Base-by-base conservation (phyloP, 2,329 filamentous ascomycete species). In the Ceratocystis smalleyi region DNA sequence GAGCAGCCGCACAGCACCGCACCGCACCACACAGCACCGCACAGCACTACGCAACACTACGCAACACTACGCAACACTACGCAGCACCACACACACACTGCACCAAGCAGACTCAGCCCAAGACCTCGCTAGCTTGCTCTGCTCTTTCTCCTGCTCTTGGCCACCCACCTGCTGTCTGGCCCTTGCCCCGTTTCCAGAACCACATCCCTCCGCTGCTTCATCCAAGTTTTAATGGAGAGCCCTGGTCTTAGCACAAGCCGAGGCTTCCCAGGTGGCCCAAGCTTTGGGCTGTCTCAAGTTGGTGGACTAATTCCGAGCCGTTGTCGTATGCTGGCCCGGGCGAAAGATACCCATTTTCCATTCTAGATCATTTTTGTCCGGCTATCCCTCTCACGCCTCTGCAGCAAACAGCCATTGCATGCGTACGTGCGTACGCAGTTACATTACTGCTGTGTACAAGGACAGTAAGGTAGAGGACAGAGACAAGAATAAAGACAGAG, bases 271-370 rank as follows among this genome's bases (percentile, higher is more conserved):
- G 17, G 51, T 32, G 24, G 51, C 51, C 51, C 22, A 55, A 55
- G 51, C 51, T 55, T 55, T 55, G 10, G 51, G 51, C 51, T 55
- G 51, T 55, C 51, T 55, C 51, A 55, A 55, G 27, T 55, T 55
- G 12, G 8, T 55, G 22, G 22, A 6, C 30, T 55, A 49, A 17
- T 27, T 55, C 51, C 30, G 19, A 27, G 8, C 17, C 22, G 22
- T 19, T 49, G n/a, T 49, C 15, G 35, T 40, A 49, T 19, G 45
- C 51, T 55, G 51, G 24, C 51, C 51, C 22, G 27, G 7, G 51
- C 51, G 10, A 40, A 19, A 19, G 45, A 19, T 19, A n/a, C 8
- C 10, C 17, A 47, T 49, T 49, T 49, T 19, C 10, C 22, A 4
- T 49, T 49, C 35, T 40, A 40, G 10, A 40, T 17, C 51, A 7